Evolutionary conservation across 2,329 filamentous ascomycete species (phyloP), one percentile per base, ranked within the genome.

Genomic region (Sclerotinia borealis): DNA sequence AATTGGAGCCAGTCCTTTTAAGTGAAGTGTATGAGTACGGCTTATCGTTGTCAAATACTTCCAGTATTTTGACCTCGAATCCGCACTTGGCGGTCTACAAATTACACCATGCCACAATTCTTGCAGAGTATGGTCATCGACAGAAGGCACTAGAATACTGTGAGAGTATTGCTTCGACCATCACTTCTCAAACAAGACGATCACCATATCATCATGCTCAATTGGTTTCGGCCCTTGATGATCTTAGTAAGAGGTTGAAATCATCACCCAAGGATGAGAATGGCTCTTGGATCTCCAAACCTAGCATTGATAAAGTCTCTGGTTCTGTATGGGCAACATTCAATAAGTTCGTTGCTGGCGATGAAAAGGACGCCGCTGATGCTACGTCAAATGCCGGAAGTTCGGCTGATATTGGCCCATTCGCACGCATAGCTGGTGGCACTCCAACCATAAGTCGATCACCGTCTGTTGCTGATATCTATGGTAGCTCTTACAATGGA

Each of bases 11-110:
- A 4, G 85, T 97, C n/a, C 80, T 97, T 58, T 83, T 99, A n/a
- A 98, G 92, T 48, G 95, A 99, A 75, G 86, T 96, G 0, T 98
- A 96, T 72, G 95, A 99, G 74, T 98, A 92, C 74, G 92, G 91
- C 0, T 80, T 91, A 13, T 90, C 90, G 11, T 82, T 98, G 17
- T 81, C 88, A 2, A 83, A 83, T 27, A 79, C 80, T 34, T 81
- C 83, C 2, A 78, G 81, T 27, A 76, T 81, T 11, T 76, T 81
- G 0, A 79, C 85, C 39, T 82, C 83, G 47, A 83, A 90, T 64
- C 91, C 93, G 15, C 93, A 99, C 75, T 78, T 99, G 39, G 86
- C 96, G 63, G 86, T 88, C 1, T 98, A 96, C 81, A 99, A 98
- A 76, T 81, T 98, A 48, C 87, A 95, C 63, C 90, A 97, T 76